Percentiles rank a stretch among this genome's conserved stretches.
Evolutionary conservation across 768 basidiomycete genomes (phyloP).

Genomic region (Leccinum arenicola): DNA sequence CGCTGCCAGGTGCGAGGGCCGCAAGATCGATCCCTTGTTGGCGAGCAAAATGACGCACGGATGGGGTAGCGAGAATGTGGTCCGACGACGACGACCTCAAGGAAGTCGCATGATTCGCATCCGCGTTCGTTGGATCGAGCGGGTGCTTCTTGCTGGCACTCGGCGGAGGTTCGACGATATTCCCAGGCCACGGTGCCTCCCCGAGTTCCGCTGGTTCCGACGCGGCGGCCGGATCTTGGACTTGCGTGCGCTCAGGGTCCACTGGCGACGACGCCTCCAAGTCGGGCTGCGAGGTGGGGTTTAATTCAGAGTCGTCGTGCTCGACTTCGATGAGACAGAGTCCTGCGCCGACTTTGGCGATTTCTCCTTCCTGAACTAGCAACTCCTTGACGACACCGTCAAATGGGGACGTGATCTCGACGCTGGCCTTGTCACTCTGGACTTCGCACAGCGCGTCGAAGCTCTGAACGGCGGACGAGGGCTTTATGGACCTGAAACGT

Average conservation of each 20-base stretch:
- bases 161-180: neutral
- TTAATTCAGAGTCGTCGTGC: slow-evolving; percentile 38
- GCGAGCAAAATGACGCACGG: slow-evolving; percentile 74
- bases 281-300: too few relatives aligned
- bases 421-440: slow-evolving; percentile 87
- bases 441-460: slow-evolving; percentile 83
- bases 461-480: slow-evolving; percentile 45
- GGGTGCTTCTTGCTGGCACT: slow-evolving; percentile 44
- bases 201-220: neutral
- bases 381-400: slow-evolving; percentile 73
- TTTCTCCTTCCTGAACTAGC: slow-evolving; percentile 75
- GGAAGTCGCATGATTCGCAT: neutral
- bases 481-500: slow-evolving; percentile 57
- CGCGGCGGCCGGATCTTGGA: slow-evolving; percentile 19
- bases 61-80: slow-evolving; percentile 67
- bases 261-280: neutral
- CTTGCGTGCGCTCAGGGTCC: neutral
- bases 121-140: slow-evolving; percentile 53
- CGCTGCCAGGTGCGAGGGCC: slow-evolving; percentile 60
- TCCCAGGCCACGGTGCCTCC: neutral
- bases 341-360: slow-evolving; percentile 78
- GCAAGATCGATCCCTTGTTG: slow-evolving; percentile 56
- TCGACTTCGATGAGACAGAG: slow-evolving; percentile 83
- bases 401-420: slow-evolving; percentile 87
- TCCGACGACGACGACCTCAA: slow-evolving; percentile 14